A percentile compares a stretch with the other conserved stretches of the same genome.
Conservation (phyloP, 176 grass and related monocot genomes). For the Zoysia pacifica region DNA sequence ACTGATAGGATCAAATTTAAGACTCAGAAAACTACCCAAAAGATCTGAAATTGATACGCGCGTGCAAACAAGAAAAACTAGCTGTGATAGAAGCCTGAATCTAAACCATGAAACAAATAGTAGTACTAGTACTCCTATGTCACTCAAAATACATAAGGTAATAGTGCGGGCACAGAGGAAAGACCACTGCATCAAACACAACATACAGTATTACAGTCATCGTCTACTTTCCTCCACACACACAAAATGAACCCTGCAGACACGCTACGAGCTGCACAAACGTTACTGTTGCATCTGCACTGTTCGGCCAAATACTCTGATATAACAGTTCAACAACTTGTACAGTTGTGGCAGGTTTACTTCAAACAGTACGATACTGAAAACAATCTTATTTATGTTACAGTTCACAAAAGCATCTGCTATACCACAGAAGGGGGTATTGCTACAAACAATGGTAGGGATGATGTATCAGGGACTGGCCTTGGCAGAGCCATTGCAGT, state of each 20-base stretch:
- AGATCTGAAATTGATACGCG: neutral
- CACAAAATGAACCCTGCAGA: no score
- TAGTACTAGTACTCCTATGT: no score
- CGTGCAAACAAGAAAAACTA: no score
- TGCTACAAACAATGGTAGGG: slow-evolving; percentile 9
- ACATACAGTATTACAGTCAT: no score
- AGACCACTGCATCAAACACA: no score
- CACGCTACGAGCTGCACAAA: no score
- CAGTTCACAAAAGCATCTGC: neutral
- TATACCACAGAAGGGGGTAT: neutral
- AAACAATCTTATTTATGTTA: neutral
- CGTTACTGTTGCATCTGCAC: neutral
- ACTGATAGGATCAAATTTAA: slow-evolving; percentile 19
- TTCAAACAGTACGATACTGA: slow-evolving; percentile 18
- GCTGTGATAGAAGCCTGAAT: no score
- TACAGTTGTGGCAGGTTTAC: slow-evolving; percentile 3
- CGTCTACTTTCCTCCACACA: no score
- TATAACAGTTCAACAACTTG: slow-evolving; percentile 4
- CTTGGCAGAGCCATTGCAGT: neutral
- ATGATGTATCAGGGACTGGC: neutral
- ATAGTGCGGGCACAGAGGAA: no score
- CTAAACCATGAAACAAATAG: no score
- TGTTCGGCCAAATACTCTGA: neutral
- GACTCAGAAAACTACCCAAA: neutral
- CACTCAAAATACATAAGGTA: no score